A percentile compares a stretch with the other conserved stretches of the same genome.
These are phyloP conservation scores for Prunus persica DNA, from an alignment of 306 rosid species.

Conservation along the genomic window DNA sequence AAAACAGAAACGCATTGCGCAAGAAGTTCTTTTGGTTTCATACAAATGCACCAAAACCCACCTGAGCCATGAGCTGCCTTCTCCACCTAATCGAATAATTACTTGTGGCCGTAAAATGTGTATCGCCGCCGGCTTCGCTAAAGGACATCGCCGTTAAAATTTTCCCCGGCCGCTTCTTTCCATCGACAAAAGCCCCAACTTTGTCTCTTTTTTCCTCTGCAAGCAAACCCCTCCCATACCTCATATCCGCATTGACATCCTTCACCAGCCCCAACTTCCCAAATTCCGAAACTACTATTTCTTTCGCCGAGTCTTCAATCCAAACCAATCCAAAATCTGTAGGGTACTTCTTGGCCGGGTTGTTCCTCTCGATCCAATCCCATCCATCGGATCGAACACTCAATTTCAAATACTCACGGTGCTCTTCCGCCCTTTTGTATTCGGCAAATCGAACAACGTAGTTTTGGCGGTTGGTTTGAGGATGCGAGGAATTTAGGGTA, in stretches of 20 bases:
- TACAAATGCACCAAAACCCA: conserved; percentile 14
- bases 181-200: conserved; percentile 66
- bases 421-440: conserved; percentile 55
- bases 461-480: conserved; percentile 34
- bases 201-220: conserved; percentile 21
- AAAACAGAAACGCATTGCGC: too few species aligned
- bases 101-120: conserved; percentile 10
- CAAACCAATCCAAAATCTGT: conserved; percentile 89
- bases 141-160: conserved; percentile 85
- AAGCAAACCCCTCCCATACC: conserved; percentile 63
- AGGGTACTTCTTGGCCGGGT: conserved; percentile 71
- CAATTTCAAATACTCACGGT: conserved; percentile 55
- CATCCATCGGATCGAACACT: conserved; percentile 53
- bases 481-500: conserved; percentile 18
- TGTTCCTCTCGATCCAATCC: conserved; percentile 83
- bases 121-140: conserved; percentile 43
- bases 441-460: conserved; percentile 70
- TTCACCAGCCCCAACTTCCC: conserved; percentile 55
- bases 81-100: conserved; percentile 50
- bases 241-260: conserved; percentile 70
- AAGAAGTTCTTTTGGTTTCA: neutral
- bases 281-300: conserved; percentile 40
- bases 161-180: conserved; percentile 87
- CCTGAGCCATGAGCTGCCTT: conserved; percentile 71
- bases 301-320: conserved; percentile 45